A percentile compares a stretch with the other conserved stretches of the same genome.
These are phyloP conservation scores for Penicillium odoratum DNA, from an alignment of 495 filamentous ascomycete genomes.

Conservation along the genomic window DNA sequence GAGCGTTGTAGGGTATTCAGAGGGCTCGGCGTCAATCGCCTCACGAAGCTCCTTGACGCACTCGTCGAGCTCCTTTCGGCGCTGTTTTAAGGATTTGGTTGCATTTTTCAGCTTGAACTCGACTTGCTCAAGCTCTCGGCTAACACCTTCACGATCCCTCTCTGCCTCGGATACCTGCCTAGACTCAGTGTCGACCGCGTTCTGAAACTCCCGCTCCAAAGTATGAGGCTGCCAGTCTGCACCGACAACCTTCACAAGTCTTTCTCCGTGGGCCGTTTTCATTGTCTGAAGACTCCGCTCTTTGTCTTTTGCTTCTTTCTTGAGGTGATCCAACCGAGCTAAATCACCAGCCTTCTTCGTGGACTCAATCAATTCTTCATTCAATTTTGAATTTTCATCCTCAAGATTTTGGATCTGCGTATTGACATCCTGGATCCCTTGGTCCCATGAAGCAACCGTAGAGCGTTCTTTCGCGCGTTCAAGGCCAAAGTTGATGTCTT, in stretches of 20 bases:
- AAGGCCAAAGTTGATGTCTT: slow-evolving; percentile 65
- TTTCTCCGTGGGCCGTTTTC: slow-evolving; percentile 68
- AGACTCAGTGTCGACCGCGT: slow-evolving; percentile 55
- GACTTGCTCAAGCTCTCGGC: slow-evolving; percentile 72
- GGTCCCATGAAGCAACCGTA: slow-evolving; percentile 64
- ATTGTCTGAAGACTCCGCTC: slow-evolving; percentile 73
- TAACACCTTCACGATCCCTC: slow-evolving; percentile 64
- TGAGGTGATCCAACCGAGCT: slow-evolving; percentile 75
- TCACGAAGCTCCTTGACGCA: slow-evolving; percentile 53
- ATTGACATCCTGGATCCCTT: slow-evolving; percentile 62
- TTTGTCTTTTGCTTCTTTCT: slow-evolving; percentile 71
- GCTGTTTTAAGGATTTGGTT: slow-evolving; percentile 60
- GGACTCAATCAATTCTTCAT: slow-evolving; percentile 73
- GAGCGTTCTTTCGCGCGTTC: slow-evolving; percentile 60
- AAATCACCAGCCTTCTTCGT: slow-evolving; percentile 75
- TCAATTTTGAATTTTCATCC: slow-evolving; percentile 63
- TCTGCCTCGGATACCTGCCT: slow-evolving; percentile 59
- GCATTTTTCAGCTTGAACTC: slow-evolving; percentile 72
- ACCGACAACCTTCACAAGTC: slow-evolving; percentile 62
- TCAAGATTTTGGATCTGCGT: slow-evolving; percentile 65
- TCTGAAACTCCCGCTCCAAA: slow-evolving; percentile 72
- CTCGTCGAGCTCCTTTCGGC: slow-evolving; percentile 60
- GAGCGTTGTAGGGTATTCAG: slow-evolving; percentile 53
- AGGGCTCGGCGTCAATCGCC: slow-evolving; percentile 53
- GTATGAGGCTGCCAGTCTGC: slow-evolving; percentile 65